Conservation (phyloP, 2,329 filamentous ascomycete genomes). For the Dothideomycetidae sp. region DNA sequence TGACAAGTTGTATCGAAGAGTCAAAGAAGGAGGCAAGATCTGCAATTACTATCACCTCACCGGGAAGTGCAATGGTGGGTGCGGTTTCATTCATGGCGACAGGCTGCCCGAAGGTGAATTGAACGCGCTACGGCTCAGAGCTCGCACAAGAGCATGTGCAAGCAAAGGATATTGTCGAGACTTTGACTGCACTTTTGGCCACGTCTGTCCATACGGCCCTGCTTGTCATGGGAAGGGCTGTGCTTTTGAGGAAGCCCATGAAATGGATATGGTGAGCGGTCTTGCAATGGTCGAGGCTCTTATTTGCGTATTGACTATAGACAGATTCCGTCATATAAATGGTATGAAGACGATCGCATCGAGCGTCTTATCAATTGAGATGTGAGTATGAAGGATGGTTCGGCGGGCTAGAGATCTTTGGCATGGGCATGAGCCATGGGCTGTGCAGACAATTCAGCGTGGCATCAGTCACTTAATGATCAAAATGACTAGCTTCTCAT, state of each 20-base stretch:
- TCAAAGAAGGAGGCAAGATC: conserved; percentile 20
- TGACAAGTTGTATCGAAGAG: conserved; percentile 17
- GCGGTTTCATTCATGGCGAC: conserved; percentile 30
- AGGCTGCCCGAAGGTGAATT: conserved; percentile 25
- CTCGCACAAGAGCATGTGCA: conserved; percentile 27
- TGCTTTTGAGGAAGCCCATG: conserved; percentile 26
- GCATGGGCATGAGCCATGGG: no score
- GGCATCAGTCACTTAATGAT: no score
- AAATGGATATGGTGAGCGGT: conserved; percentile 24
- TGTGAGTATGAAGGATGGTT: no score
- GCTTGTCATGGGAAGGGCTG: conserved; percentile 26
- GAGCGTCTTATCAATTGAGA: neutral
- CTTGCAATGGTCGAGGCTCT: neutral
- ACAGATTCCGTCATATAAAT: conserved; percentile 4
- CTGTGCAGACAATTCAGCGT: no score
- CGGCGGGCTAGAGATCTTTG: no score
- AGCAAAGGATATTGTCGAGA: conserved; percentile 25
- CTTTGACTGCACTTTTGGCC: conserved; percentile 29
- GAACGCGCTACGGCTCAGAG: conserved; percentile 29
- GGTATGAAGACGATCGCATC: conserved; percentile 2
- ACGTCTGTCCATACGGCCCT: conserved; percentile 25
- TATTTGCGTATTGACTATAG: neutral
- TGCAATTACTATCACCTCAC: conserved; percentile 26
- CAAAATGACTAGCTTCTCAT: no score
- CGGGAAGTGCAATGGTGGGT: conserved; percentile 28